A percentile compares a stretch with the other conserved stretches of the same genome.
Evolutionary conservation across 768 basidiomycete species (phyloP).

Genomic region (Leccinum barrowsii): DNA sequence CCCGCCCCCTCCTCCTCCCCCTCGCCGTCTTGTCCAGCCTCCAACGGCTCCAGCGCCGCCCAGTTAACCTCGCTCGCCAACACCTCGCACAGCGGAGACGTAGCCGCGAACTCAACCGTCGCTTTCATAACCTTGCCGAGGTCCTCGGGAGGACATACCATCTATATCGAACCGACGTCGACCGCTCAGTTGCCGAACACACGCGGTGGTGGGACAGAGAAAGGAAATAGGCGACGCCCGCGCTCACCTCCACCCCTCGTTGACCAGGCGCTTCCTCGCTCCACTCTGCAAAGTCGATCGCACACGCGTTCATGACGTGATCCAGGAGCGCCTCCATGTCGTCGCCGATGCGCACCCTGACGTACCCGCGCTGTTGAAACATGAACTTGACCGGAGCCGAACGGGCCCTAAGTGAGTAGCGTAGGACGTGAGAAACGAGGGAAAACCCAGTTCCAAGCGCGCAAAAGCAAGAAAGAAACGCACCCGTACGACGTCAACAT

Average conservation of each 20-base stretch:
- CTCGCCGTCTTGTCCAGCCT: constrained; percentile 38
- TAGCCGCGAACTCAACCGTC: constrained; percentile 25
- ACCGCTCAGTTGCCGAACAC: neutral
- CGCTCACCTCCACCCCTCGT: constrained; percentile 34
- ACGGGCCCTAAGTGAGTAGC: constrained; percentile 42
- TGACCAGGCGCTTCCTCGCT: constrained; percentile 29
- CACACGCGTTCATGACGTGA: constrained; percentile 36
- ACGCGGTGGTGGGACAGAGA: neutral
- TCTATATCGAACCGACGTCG: constrained; percentile 27
- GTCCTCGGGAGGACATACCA: constrained; percentile 42
- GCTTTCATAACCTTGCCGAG: constrained; percentile 38
- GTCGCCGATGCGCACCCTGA: constrained; percentile 41
- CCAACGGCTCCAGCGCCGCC: constrained; percentile 43
- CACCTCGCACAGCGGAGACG: constrained; percentile 35
- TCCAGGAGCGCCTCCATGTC: constrained; percentile 38
- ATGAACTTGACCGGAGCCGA: constrained; percentile 63
- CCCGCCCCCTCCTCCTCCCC: constrained; percentile 24
- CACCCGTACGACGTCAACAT: constrained; percentile 48
- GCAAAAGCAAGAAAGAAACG: neutral
- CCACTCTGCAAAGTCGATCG: constrained; percentile 45
- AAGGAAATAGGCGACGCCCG: neutral
- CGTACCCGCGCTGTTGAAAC: constrained; percentile 54
- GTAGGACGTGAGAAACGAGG: too few species aligned
- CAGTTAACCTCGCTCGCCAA: constrained; percentile 53
- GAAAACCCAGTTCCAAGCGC: too few species aligned